These are phyloP conservation scores for Mallotus japonicus DNA, from an alignment of 441 rosid genomes.

Conservation along the genomic window DNA sequence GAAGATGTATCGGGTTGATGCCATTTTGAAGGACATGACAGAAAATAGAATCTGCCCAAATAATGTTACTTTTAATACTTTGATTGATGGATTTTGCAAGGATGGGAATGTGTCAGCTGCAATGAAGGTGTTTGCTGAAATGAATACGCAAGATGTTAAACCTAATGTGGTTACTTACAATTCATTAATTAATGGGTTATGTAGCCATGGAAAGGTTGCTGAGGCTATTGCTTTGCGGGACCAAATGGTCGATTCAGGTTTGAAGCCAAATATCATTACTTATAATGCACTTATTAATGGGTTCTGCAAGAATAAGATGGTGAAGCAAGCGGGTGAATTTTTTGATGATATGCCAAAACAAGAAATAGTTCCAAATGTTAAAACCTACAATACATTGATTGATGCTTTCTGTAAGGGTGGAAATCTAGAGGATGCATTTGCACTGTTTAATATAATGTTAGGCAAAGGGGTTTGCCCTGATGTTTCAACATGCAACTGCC, in stretches of 20 bases:
- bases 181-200: conserved; percentile 58
- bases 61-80: conserved; percentile 63
- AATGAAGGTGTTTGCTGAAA: conserved; percentile 61
- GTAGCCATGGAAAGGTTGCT: conserved; percentile 44
- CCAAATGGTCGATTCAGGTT: conserved; percentile 53
- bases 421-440: conserved; percentile 53
- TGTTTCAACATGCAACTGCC: conserved; percentile 66
- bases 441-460: conserved; percentile 41
- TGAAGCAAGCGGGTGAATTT: conserved; percentile 52
- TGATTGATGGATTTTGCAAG: conserved; percentile 81
- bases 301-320: conserved; percentile 57
- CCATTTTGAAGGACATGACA: conserved; percentile 63
- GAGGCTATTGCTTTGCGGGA: conserved; percentile 51
- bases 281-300: conserved; percentile 64
- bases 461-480: conserved; percentile 47
- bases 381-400: conserved; percentile 61
- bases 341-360: conserved; percentile 38
- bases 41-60: conserved; percentile 44
- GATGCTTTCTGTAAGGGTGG: conserved; percentile 66
- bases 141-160: conserved; percentile 50
- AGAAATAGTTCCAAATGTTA: conserved; percentile 41
- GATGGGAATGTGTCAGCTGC: conserved; percentile 57
- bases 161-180: conserved; percentile 65
- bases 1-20: conserved; percentile 78
- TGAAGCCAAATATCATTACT: conserved; percentile 55